phyloP scores from a whole-genome alignment of 2,329 filamentous ascomycete species.

The Fonsecaea multimorphosa region DNA sequence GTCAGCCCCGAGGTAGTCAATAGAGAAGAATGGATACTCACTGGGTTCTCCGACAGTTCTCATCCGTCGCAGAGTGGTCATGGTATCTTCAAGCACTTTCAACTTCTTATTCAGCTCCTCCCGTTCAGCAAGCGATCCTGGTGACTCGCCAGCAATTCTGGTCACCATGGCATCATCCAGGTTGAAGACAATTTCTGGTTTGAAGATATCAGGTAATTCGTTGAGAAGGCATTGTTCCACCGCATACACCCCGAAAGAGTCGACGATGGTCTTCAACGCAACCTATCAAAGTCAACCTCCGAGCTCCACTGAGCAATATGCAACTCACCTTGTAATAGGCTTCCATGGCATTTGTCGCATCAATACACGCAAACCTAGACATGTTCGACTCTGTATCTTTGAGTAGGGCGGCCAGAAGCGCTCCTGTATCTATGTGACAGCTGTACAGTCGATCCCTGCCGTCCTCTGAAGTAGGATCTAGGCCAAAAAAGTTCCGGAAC shows the following conservation, averaged over 20 bases:
- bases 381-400: conserved; percentile 34
- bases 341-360: conserved; percentile 54
- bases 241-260: conserved; percentile 57
- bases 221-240: conserved; percentile 57
- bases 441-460: background rate
- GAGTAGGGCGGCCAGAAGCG: conserved; percentile 40
- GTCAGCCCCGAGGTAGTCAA: background rate
- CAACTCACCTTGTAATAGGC: conserved; percentile 53
- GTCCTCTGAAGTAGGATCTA: background rate
- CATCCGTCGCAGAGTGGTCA: conserved; percentile 23
- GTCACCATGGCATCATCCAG: conserved; percentile 45
- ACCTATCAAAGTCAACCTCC: conserved; percentile 42
- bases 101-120: conserved; percentile 41
- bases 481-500: conserved; percentile 12
- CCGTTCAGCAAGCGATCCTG: conserved; percentile 31
- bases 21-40: background rate
- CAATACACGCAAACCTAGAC: conserved; percentile 47
- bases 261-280: conserved; percentile 53
- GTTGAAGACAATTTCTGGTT: conserved; percentile 45
- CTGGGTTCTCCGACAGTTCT: conserved; percentile 8
- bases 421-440: conserved; percentile 22
- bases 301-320: background rate
- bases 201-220: conserved; percentile 52
- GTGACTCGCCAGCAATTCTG: conserved; percentile 49
- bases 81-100: conserved; percentile 44